Conservation (phyloP, 2,329 filamentous ascomycete species). For the Neurospora crassa region DNA sequence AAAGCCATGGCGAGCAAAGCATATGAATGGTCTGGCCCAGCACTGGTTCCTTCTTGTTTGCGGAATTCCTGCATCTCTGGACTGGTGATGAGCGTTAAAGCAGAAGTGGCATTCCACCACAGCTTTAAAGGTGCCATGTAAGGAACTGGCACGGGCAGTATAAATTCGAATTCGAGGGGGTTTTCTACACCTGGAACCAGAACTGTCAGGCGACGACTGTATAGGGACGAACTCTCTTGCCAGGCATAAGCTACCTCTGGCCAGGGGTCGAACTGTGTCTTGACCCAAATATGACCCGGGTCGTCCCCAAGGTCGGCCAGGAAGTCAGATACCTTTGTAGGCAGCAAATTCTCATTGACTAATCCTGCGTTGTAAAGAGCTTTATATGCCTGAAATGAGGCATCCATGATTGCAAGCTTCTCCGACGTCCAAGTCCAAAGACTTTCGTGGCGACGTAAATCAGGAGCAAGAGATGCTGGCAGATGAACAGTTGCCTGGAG, state of each 20-base stretch:
- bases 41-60: not conserved
- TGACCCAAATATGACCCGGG: constrained; percentile 25
- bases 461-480: constrained; percentile 57
- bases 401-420: constrained; percentile 66
- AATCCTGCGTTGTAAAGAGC: constrained; percentile 60
- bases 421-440: constrained; percentile 57
- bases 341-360: constrained; percentile 70
- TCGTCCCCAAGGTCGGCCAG: constrained; percentile 29
- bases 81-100: constrained; percentile 29
- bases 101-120: constrained; percentile 27
- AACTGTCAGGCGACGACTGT: constrained; percentile 24
- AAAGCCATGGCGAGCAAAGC: constrained; percentile 38
- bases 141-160: constrained; percentile 34
- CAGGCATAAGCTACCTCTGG: constrained; percentile 31
- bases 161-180: constrained; percentile 28
- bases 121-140: constrained; percentile 28
- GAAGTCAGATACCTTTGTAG: constrained; percentile 37
- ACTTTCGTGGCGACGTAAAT: constrained; percentile 46
- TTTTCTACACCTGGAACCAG: constrained; percentile 21
- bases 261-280: constrained; percentile 38
- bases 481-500: constrained; percentile 56
- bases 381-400: constrained; percentile 71
- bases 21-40: constrained; percentile 32
- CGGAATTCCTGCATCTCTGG: constrained; percentile 5
- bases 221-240: constrained; percentile 23